phyloP scores from a whole-genome alignment of 1,284 basidiomycete species.

The Apiotrichum brassicae region DNA sequence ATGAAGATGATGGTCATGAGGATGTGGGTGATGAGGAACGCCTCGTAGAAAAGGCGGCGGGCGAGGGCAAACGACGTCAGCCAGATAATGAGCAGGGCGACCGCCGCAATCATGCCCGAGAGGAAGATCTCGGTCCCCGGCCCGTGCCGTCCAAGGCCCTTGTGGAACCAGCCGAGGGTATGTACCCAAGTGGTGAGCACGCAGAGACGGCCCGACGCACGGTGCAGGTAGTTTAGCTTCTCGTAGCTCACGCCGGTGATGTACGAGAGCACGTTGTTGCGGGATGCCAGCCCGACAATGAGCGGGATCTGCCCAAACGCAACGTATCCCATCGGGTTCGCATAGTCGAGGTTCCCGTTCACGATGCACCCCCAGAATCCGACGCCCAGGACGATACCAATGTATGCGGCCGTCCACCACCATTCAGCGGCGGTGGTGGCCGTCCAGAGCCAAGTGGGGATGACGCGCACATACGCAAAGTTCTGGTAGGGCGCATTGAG shows the following conservation, averaged over 20 bases:
- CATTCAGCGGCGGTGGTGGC: constrained; percentile 8
- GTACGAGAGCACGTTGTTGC: constrained; percentile 60
- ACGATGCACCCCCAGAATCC: constrained; percentile 9
- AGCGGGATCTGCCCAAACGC: constrained; percentile 55
- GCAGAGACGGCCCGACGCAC: constrained; percentile 30
- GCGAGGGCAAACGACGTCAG: constrained; percentile 47
- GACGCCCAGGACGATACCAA: constrained; percentile 9
- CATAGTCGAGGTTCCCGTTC: constrained; percentile 11
- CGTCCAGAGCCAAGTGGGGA: constrained; percentile 14
- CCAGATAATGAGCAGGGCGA: constrained; percentile 47
- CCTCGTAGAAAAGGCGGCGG: constrained; percentile 50
- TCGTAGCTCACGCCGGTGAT: constrained; percentile 58
- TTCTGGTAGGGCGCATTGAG: constrained; percentile 5
- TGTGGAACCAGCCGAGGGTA: constrained; percentile 19
- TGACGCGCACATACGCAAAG: constrained; percentile 11
- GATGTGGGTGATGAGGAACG: constrained; percentile 52
- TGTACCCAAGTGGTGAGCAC: constrained; percentile 33
- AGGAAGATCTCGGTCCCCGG: constrained; percentile 13
- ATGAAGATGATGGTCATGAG: constrained; percentile 34
- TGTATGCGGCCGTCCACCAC: constrained; percentile 14
- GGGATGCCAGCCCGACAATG: constrained; percentile 58
- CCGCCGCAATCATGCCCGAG: constrained; percentile 6
- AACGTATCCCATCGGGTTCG: constrained; percentile 15
- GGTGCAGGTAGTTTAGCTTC: constrained; percentile 48
- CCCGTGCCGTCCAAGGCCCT: constrained; percentile 16